phyloP scores from a whole-genome alignment of 163 green algal species.

The Scenedesmus sp. region DNA sequence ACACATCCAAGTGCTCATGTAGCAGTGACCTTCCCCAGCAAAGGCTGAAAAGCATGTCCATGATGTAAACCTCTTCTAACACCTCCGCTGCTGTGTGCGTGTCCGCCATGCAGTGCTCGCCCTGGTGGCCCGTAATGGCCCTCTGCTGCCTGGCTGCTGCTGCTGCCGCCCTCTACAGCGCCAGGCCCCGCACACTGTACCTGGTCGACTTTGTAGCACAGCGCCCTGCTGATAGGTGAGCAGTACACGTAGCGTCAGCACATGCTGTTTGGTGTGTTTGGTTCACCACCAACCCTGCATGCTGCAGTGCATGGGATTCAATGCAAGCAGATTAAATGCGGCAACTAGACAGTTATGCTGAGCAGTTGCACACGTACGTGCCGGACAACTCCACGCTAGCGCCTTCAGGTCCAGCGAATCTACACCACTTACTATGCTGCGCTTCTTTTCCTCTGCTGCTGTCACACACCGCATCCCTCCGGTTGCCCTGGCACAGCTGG shows the following conservation, averaged over 20 bases:
- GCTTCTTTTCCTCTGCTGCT: not conserved
- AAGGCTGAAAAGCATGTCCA: not conserved
- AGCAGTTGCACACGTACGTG: no score
- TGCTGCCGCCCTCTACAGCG: not conserved
- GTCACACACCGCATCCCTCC: no score
- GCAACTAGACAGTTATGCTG: no score
- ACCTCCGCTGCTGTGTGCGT: not conserved
- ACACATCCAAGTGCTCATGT: not conserved
- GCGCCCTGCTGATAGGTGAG: slow-evolving; percentile 1
- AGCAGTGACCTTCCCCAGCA: not conserved
- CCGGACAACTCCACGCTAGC: no score
- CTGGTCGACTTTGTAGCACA: not conserved
- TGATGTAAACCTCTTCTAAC: not conserved
- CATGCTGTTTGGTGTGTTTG: no score
- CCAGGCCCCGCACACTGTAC: not conserved
- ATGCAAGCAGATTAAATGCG: no score
- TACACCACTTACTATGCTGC: not conserved
- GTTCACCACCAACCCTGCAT: no score
- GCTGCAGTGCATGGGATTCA: no score
- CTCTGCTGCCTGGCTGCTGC: slow-evolving; percentile 1
- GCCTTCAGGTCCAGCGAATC: no score
- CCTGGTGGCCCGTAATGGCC: not conserved
- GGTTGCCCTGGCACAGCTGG: not conserved
- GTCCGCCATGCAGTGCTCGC: not conserved
- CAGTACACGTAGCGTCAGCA: no score